Base-by-base conservation (phyloP, 73 alveolate species). In the Blepharisma stoltei region DNA sequence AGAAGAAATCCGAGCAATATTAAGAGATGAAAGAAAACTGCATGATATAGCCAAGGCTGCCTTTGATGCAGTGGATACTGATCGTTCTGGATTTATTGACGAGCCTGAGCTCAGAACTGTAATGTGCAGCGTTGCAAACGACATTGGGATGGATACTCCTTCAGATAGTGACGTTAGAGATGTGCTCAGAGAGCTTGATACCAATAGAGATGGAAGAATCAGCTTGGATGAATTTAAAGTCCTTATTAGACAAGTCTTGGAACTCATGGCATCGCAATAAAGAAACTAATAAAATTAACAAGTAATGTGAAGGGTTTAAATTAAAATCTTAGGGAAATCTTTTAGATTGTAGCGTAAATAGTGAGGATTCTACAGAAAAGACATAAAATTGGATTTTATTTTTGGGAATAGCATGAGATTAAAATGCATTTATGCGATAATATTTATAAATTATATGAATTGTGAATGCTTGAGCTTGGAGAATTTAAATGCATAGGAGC, bases 151-250 rank as follows among this genome's bases (percentile, higher is more conserved):
- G 23, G 89, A 82, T 18, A 78, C 82, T 14, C 89, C 89, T 37
- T 14, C 76, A 43, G 84, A 83, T 20, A 79, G 69, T 54, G 82
- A 83, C 25, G 88, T 83, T 38, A 47, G 70, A 43, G 90, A 83
- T 54, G 90, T 83, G 3, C 67, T 83, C 21, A 23, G 69, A 48
- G 82, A 83, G 67, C 81, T 83, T 43, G 90, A 83, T 45, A 77
- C 86, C 52, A 83, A 83, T 69, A 48, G 85, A 47, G 83, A 82
- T 79, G 90, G 90, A 79, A 79, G 55, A 50, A 83, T 83, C 54
- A 80, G 79, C 38, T 83, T 79, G 60, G 81, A 79, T 49, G 90
- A 83, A 70, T 83, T 83, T 44, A 67, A 79, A 46, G 90, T 83
- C 23, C 85, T 83, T 45, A 83, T 83, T 46, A 78, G 70, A 83